Evolutionary conservation across 345 rosid genomes (phyloP).

Genomic region (Abelmoschus esculentus): DNA sequence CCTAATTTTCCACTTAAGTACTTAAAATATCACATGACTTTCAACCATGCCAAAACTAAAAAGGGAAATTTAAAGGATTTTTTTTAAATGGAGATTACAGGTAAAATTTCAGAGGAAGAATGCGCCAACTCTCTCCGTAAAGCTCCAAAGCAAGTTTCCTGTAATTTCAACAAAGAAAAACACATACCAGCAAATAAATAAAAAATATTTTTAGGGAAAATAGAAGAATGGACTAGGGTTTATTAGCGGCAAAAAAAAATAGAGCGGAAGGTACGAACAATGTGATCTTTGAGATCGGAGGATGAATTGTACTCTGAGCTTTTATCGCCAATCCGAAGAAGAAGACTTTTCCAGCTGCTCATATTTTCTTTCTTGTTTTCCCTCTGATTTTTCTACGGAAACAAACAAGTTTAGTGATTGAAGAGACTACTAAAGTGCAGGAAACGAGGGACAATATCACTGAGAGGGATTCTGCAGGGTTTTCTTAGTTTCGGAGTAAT

Average conservation of each 20-base stretch:
- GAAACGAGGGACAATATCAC: not conserved
- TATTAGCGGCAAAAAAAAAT: not conserved
- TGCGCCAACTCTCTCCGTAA: conserved; percentile 80
- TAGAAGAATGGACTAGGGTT: conserved; percentile 23
- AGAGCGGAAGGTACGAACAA: conserved; percentile 36
- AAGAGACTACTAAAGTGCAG: not conserved
- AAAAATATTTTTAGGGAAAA: not conserved
- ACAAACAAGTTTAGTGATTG: not conserved
- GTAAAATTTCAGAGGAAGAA: conserved; percentile 48
- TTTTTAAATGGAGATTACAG: conserved; percentile 26
- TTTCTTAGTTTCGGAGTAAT: not conserved
- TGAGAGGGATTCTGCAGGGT: not conserved
- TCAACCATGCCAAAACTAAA: not conserved
- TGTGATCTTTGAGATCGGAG: conserved; percentile 76
- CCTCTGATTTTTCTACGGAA: not conserved
- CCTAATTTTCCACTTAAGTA: not conserved
- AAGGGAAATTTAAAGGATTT: not conserved
- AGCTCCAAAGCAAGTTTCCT: conserved; percentile 81
- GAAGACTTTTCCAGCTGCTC: conserved; percentile 80
- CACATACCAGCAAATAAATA: not conserved
- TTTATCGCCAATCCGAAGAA: conserved; percentile 87
- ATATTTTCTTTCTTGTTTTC: conserved; percentile 13
- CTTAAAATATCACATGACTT: not conserved
- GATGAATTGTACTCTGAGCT: conserved; percentile 65
- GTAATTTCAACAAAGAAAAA: conserved; percentile 16